Evolutionary conservation across 768 basidiomycete species (phyloP), one percentile per base, ranked within the genome.

Genomic region (Saitozyma podzolica): DNA sequence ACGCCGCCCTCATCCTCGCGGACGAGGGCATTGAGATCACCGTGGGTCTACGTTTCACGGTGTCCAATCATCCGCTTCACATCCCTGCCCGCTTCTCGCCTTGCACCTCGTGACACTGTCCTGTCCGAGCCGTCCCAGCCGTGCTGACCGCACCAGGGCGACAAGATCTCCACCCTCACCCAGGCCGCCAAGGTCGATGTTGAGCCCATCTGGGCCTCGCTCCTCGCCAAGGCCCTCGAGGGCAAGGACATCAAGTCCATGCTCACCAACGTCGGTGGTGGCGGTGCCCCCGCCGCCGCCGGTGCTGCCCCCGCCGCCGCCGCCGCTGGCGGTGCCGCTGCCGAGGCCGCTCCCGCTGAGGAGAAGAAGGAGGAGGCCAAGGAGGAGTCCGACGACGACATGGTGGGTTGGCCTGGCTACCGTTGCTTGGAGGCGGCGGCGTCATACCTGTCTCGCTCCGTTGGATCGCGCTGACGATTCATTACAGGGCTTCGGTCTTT

Each of bases 21-120:
- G 96, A 98, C 83, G 94, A 96, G 69, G 89, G 88, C 74, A 83
- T 95, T 77, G 95, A 97, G 85, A 97, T 99, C 79, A 96, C 95
- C 68, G 94, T 96, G 75, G 74, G 92, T 86, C 17, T 60, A 29
- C 29, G 29, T 29, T 5, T 29, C 29, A 29, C 29, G 13, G 40
- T 50, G 49, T 52, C 19, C 39, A 51, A 7, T 10, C 17, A 42
- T 29, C 29, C 29, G 2, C 5, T 2, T 29, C 5, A 2, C 29
- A 29, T 29, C 54, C 16, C 37, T 54, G 39, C 14, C 42, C 3
- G n/a, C 48, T 50, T 43, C 41, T 51, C 51, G 16, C 10, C 48
- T 9, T 11, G 8, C 14, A 8, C 2, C 2, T 7, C 2, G 51
- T 19, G 8, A 2, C n/a, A 11, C 45, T 11, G 11, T 61, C 42